phyloP scores from a whole-genome alignment of 106 monocot species.

The Dactylorhiza incarnata region DNA sequence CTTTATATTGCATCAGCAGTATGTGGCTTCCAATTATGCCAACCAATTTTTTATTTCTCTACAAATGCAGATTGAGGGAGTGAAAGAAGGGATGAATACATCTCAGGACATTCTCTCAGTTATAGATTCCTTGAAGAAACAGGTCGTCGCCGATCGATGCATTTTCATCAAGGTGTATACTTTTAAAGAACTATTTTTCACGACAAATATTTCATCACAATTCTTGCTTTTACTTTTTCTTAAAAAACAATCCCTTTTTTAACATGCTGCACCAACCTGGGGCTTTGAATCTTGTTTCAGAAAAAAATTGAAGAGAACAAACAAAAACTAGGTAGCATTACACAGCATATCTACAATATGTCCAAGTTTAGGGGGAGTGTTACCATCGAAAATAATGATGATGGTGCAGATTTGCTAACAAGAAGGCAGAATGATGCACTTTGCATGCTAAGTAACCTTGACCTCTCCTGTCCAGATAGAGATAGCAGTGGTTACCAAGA shows the following conservation, averaged over 20 bases:
- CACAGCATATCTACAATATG: slow-evolving; percentile 44
- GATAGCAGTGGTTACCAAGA: slow-evolving; percentile 46
- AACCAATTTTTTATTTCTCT: slow-evolving; percentile 5
- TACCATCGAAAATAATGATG: slow-evolving; percentile 20
- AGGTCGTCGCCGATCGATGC: slow-evolving; percentile 48
- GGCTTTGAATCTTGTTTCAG: slow-evolving; percentile 27
- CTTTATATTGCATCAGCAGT: neutral
- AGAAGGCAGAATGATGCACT: slow-evolving; percentile 73
- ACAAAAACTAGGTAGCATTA: slow-evolving; percentile 56
- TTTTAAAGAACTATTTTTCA: slow-evolving; percentile 3
- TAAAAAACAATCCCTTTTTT: neutral
- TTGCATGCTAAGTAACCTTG: slow-evolving; percentile 46
- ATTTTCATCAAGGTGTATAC: slow-evolving; percentile 46
- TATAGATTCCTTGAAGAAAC: slow-evolving; percentile 59
- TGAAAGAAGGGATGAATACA: slow-evolving; percentile 23
- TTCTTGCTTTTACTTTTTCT: neutral
- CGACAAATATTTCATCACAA: neutral
- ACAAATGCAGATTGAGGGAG: slow-evolving; percentile 34
- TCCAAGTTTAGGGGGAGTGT: slow-evolving; percentile 40
- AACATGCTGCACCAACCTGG: neutral
- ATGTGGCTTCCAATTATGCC: neutral
- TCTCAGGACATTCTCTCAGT: slow-evolving; percentile 34
- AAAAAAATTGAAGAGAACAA: slow-evolving; percentile 83
- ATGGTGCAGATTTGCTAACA: slow-evolving; percentile 48
- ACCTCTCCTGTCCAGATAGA: slow-evolving; percentile 43